Evolutionary conservation across 371 early-diverging fungal species (phyloP), one percentile per base, ranked within the genome.

Genomic region (Saksenaea oblongispora): DNA sequence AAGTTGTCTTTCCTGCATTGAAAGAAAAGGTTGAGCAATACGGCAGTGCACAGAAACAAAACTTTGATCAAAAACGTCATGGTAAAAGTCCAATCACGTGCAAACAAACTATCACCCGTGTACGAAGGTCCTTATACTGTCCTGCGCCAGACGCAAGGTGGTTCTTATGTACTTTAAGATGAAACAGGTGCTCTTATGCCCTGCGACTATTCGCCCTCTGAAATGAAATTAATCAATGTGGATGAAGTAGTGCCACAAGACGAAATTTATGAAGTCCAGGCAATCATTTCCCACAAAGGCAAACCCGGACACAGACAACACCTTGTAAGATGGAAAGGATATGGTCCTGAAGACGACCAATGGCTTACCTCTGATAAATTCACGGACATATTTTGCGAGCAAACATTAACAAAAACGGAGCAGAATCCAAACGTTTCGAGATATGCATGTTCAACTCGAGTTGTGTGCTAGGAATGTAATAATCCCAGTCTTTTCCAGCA

Each of bases 401-500:
- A n/a, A n/a, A n/a, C n/a, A n/a, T n/a, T n/a, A n/a, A n/a, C n/a
- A n/a, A n/a, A n/a, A n/a, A n/a, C n/a, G 63, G 66, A 26, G 42
- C 10, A 3, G 61, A 51, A 9, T 61, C 17, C 11, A 24, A 36
- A 22, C 61, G 41, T 34, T 41, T 56, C n/a, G 51, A 22, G 5
- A 47, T 39, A 17, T 31, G n/a, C 3, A 31, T 26, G 34, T 63
- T 63, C 2, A 67, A 56, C n/a, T 54, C 56, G 3, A 67, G 18
- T 41, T 74, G 75, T 18, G 55, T 54, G 5, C 54, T 54, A 0
- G 73, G 73, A 7, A 78, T 4, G 28, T 59, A 63, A 1, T 56
- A 3, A 56, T 62, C 56, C 75, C 79, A 78, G 10, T 70, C 66
- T 27, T 42, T 41, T 7, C 3, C 17, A 17, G 53, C 59, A 18